phyloP scores from a whole-genome alignment of 768 basidiomycete genomes.

The Tricholoma terreum region DNA sequence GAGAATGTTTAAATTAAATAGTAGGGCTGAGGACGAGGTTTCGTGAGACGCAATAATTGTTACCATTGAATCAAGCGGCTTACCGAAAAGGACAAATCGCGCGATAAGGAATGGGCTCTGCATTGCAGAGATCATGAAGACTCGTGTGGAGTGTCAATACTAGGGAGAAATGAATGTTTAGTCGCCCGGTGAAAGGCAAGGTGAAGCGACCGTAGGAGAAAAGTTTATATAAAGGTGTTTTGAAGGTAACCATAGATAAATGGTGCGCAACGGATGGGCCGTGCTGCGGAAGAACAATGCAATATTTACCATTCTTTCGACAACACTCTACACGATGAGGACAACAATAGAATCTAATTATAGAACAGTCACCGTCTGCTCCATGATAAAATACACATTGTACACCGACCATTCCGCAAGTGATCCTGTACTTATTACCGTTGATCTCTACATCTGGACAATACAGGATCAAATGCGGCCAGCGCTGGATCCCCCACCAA shows the following conservation, averaged over 20 bases:
- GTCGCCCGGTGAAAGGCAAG: slow-evolving; percentile 16
- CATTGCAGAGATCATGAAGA: slow-evolving; percentile 23
- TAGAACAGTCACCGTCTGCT: neutral
- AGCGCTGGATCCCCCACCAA: neutral
- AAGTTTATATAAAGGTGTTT: slow-evolving; percentile 1
- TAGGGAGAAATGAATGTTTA: slow-evolving; percentile 6
- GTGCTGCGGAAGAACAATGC: slow-evolving; percentile 6
- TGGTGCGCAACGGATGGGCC: slow-evolving; percentile 1
- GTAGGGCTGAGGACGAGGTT: slow-evolving; percentile 33
- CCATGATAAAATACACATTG: neutral
- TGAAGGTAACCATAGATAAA: neutral
- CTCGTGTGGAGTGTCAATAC: neutral
- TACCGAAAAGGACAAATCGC: slow-evolving; percentile 58
- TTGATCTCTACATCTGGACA: too few relatives aligned
- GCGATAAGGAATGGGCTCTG: slow-evolving; percentile 53
- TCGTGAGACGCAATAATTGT: neutral
- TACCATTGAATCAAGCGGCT: slow-evolving; percentile 18
- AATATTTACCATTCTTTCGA: neutral
- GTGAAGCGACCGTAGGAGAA: neutral
- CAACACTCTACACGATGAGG: neutral
- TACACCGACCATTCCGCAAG: too few relatives aligned
- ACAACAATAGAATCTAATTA: slow-evolving; percentile 6
- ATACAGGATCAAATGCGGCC: neutral
- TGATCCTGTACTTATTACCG: too few relatives aligned
- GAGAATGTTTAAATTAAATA: slow-evolving; percentile 50